Evolutionary conservation across 2,329 filamentous ascomycete genomes (phyloP).

Genomic region (Elsinoe perseae): DNA sequence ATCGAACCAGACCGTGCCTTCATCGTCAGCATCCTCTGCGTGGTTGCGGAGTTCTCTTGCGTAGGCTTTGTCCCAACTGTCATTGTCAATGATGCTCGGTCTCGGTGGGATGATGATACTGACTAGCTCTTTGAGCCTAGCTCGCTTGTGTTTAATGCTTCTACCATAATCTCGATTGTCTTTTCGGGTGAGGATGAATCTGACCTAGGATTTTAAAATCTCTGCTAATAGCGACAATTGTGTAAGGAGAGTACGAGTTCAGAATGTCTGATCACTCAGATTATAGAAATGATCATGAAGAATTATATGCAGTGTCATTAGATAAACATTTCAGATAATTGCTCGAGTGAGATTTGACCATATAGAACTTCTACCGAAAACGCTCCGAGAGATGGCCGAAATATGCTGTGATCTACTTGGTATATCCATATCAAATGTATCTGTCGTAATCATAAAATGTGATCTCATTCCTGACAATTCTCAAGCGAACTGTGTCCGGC

Average conservation of each 20-base stretch:
- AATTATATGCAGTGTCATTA: too few relatives aligned
- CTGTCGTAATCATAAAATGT: neutral
- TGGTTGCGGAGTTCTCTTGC: constrained; percentile 63
- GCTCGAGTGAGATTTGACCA: too few relatives aligned
- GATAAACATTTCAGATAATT: too few relatives aligned
- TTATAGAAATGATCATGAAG: too few relatives aligned
- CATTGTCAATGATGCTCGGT: neutral
- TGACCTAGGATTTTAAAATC: too few relatives aligned
- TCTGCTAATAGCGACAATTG: too few relatives aligned
- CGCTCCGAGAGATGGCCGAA: neutral
- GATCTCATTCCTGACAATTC: neutral
- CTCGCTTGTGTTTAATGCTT: constrained; percentile 60
- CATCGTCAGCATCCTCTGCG: constrained; percentile 62
- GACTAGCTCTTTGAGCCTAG: constrained; percentile 91
- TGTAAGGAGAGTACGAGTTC: too few relatives aligned
- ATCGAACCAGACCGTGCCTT: constrained; percentile 92
- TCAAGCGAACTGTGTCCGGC: neutral
- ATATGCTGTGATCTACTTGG: constrained; percentile 8
- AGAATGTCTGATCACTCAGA: too few relatives aligned
- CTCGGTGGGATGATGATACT: constrained; percentile 28
- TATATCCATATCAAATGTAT: neutral
- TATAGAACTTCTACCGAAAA: neutral
- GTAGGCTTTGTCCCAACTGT: constrained; percentile 57
- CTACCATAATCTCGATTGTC: too few relatives aligned
- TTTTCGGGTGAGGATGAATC: too few relatives aligned